Evolutionary conservation across 139 green algal species (phyloP).

Genomic region (Coccomyxa sp.): DNA sequence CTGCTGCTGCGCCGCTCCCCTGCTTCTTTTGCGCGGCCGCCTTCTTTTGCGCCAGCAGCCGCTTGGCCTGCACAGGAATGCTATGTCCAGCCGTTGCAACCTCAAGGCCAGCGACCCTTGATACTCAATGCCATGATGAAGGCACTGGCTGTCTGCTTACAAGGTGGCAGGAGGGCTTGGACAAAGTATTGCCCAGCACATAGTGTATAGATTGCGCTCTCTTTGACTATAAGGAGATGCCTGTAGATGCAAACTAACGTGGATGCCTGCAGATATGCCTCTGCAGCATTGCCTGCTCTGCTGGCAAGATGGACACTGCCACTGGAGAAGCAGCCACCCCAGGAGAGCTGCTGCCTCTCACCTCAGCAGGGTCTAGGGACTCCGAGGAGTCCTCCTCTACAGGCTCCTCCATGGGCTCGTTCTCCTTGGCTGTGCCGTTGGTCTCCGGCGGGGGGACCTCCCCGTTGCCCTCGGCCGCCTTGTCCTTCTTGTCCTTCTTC

Average conservation of each 20-base stretch:
- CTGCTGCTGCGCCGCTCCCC: constrained; percentile 5
- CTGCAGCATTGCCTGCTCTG: not conserved
- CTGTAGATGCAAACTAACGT: not conserved
- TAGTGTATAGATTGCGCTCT: not conserved
- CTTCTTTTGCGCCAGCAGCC: constrained; percentile 5
- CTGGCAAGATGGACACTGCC: not conserved
- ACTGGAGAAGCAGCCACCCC: too few species aligned
- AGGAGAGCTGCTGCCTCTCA: too few species aligned
- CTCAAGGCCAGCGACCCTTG: not conserved
- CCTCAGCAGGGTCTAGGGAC: constrained; percentile 4
- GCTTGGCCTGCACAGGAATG: constrained; percentile 10
- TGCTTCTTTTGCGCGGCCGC: constrained; percentile 6
- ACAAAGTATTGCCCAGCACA: not conserved
- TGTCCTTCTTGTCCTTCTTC: constrained; percentile 17
- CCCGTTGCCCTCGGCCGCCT: constrained; percentile 31
- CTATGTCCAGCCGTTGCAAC: not conserved
- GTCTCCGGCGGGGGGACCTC: constrained; percentile 1
- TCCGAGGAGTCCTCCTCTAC: constrained; percentile 1
- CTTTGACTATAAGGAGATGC: not conserved
- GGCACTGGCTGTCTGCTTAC: not conserved
- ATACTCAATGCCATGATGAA: not conserved
- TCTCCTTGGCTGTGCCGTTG: constrained; percentile 15
- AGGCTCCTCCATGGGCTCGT: constrained; percentile 19
- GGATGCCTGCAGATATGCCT: not conserved
- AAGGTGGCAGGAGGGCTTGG: not conserved